A percentile compares a stretch with the other conserved stretches of the same genome.
Conservation (phyloP, 1,284 basidiomycete species). For the Naganishia sp. region DNA sequence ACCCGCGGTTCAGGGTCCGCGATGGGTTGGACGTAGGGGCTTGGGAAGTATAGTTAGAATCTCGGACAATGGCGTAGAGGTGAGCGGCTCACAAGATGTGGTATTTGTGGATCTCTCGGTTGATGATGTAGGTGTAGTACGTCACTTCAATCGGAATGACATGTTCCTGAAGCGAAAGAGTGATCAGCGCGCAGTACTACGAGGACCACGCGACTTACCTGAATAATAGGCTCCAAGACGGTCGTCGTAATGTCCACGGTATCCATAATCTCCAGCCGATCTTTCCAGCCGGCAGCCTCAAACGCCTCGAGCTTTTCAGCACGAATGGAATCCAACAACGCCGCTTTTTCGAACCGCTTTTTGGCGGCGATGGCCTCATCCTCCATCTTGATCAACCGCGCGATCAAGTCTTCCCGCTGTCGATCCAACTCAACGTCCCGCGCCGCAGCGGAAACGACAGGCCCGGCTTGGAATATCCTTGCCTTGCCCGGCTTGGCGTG, state of each 20-base stretch:
- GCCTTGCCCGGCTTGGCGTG: constrained; percentile 26
- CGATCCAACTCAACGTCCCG: constrained; percentile 19
- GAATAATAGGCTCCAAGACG: constrained; percentile 45
- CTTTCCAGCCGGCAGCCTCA: constrained; percentile 34
- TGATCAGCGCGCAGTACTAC: not conserved
- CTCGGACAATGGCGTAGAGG: not conserved
- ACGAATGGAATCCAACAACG: constrained; percentile 18
- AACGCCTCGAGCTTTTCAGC: constrained; percentile 27
- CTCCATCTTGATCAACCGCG: constrained; percentile 15
- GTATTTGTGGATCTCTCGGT: constrained; percentile 44
- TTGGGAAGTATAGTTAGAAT: constrained; percentile 21
- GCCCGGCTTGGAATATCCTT: constrained; percentile 24
- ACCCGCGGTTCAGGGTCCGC: constrained; percentile 44
- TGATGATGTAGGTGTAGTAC: constrained; percentile 42
- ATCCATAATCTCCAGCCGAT: constrained; percentile 35
- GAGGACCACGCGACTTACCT: constrained; percentile 36
- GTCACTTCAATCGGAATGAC: constrained; percentile 42
- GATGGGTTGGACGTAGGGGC: constrained; percentile 51
- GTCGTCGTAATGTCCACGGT: constrained; percentile 45
- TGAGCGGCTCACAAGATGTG: constrained; percentile 46
- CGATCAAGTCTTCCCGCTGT: constrained; percentile 32
- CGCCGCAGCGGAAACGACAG: constrained; percentile 8
- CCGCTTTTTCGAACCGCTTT: constrained; percentile 37
- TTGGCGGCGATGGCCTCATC: constrained; percentile 31
- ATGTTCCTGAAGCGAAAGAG: constrained; percentile 40